These are phyloP conservation scores for Mucuna pruriens DNA, from an alignment of 306 rosid genomes.

Conservation along the genomic window DNA sequence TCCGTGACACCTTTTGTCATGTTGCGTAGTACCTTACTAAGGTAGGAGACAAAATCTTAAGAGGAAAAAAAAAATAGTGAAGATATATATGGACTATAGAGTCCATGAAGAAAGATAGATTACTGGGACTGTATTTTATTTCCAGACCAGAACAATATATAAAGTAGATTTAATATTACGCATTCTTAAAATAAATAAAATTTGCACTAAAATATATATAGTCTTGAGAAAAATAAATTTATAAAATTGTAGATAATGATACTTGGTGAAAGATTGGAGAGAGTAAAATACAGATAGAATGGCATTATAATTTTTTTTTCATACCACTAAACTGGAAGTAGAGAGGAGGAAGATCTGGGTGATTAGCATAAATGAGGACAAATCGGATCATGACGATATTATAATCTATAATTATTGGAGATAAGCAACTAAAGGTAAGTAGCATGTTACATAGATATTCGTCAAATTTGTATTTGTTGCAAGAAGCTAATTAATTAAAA, in stretches of 20 bases:
- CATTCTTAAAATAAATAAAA: too few species aligned
- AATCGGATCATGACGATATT: neutral
- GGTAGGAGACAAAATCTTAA: too few species aligned
- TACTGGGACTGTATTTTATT: too few species aligned
- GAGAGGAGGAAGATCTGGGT: conserved; percentile 11
- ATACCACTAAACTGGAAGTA: neutral
- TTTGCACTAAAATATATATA: neutral
- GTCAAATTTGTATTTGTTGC: conserved; percentile 24
- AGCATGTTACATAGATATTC: neutral
- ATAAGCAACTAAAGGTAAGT: conserved; percentile 1
- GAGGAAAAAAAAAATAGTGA: too few species aligned
- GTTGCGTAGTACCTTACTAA: too few species aligned
- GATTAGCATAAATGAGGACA: conserved; percentile 5
- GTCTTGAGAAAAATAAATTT: neutral
- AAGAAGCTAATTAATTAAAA: conserved; percentile 1
- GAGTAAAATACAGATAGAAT: conserved; percentile 4
- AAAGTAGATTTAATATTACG: too few species aligned
- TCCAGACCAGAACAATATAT: too few species aligned
- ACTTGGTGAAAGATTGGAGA: conserved; percentile 12
- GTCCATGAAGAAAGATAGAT: too few species aligned
- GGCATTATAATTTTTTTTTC: neutral
- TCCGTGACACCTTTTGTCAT: too few species aligned
- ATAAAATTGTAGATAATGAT: conserved; percentile 5
- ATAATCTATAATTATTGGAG: conserved; percentile 5
- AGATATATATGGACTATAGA: too few species aligned